Base-by-base conservation (phyloP, 768 basidiomycete genomes). In the Suillus subaureus region DNA sequence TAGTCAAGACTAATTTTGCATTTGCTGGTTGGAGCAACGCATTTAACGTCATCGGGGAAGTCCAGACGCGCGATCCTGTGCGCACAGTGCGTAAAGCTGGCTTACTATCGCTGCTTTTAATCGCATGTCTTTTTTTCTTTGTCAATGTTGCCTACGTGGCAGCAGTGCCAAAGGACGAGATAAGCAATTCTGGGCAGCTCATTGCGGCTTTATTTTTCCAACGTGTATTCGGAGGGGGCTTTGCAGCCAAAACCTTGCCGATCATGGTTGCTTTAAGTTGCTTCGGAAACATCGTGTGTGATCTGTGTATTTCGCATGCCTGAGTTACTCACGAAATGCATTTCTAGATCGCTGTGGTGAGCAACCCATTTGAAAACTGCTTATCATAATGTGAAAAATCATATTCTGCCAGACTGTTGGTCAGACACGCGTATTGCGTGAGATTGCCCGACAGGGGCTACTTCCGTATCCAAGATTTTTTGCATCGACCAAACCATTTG, bases 191-290 rank as follows among this genome's bases (percentile, higher is more conserved):
- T 0, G 80, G 80, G 31, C 79, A 82, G 61, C 78, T 84, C 42
- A 77, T 83, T 8, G 85, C 82, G 2, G 81, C 80, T 33, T 72
- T 83, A 21, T 87, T 86, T 74, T 86, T 87, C 73, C 70, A 78
- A 35, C 79, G 79, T 16, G 83, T 86, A 9, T 87, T 85, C 62
- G 83, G 84, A 0, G 76, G 72, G 61, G 74, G 71, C 33, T 74
- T 72, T 16, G 72, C 75, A 12, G 77, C 78, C 23, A 71, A 77
- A 57, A 83, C n/a, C n/a, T n/a, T n/a, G n/a, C n/a, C n/a, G n/a
- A n/a, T n/a, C n/a, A n/a, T n/a, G n/a, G n/a, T n/a, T 23, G 80
- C 79, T 13, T 70, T 83, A 28, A 80, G 75, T 55, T 79, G 80
- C 40, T 75, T 82, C 42, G 80, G 82, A 4, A 83, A 80, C 62